Conservation (phyloP, 2,329 filamentous ascomycete genomes). For the Neobulgaria alba region DNA sequence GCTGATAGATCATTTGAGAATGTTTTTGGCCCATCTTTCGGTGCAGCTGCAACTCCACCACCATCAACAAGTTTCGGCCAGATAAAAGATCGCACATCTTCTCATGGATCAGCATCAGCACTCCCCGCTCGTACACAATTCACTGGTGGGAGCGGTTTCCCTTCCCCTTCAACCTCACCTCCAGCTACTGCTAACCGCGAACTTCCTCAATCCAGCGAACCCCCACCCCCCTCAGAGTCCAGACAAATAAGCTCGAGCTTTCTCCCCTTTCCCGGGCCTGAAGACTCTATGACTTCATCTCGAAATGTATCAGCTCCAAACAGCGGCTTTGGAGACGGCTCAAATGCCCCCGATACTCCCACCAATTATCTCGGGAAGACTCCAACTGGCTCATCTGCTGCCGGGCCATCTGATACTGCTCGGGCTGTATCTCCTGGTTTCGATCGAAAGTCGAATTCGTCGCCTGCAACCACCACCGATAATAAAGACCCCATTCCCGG, state of each 20-base stretch:
- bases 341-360: conserved; percentile 31
- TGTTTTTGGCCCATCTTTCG: conserved; percentile 68
- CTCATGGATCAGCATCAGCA: conserved; percentile 14
- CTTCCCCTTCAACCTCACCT: conserved; percentile 39
- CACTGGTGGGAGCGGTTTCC: conserved; percentile 20
- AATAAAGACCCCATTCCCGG: conserved; percentile 38
- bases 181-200: conserved; percentile 55
- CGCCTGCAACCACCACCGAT: conserved; percentile 18
- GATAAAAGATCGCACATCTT: conserved; percentile 19
- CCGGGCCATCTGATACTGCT: conserved; percentile 19
- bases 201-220: conserved; percentile 47
- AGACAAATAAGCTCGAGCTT: conserved; percentile 71
- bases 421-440: conserved; percentile 23
- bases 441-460: conserved; percentile 26
- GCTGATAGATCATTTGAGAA: conserved; percentile 72
- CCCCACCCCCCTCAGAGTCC: conserved; percentile 58
- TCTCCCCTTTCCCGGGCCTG: conserved; percentile 56
- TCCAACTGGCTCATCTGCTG: conserved; percentile 25
- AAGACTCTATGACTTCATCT: conserved; percentile 67
- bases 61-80: conserved; percentile 54
- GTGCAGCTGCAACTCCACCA: conserved; percentile 33
- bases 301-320: conserved; percentile 68
- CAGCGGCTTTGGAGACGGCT: conserved; percentile 50
- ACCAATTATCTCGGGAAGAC: conserved; percentile 29
- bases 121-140: conserved; percentile 22